phyloP scores from a whole-genome alignment of 129 eudicot genomes.

The Artemisia annua region DNA sequence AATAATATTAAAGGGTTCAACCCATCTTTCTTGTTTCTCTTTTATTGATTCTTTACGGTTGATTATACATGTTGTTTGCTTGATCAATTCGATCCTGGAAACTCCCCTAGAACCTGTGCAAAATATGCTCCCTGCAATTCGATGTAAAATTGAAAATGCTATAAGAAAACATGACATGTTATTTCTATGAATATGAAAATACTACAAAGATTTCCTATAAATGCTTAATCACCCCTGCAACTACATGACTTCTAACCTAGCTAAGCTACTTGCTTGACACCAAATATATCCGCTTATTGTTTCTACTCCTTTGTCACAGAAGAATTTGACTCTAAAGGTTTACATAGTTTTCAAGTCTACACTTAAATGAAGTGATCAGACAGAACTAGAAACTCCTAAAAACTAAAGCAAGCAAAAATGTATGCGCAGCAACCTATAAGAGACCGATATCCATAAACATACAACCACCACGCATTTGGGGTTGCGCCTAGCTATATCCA shows the following conservation, averaged over 20 bases:
- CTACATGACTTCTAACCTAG: neutral
- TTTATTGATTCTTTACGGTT: too few species aligned
- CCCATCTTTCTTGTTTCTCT: too few species aligned
- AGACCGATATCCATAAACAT: too few species aligned
- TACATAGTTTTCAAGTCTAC: neutral
- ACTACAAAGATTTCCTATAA: constrained; percentile 6
- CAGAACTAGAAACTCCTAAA: constrained; percentile 11
- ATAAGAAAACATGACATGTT: neutral
- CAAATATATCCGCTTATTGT: neutral
- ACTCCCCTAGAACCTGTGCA: too few species aligned
- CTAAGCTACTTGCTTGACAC: neutral
- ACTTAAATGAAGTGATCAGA: too few species aligned
- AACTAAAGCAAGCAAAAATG: neutral
- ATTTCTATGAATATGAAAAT: neutral
- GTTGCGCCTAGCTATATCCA: too few species aligned
- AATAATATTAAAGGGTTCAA: too few species aligned
- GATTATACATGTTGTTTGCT: too few species aligned
- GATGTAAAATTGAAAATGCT: neutral
- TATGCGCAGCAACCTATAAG: too few species aligned
- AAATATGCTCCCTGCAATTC: constrained; percentile 71
- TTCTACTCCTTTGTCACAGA: too few species aligned
- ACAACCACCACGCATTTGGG: too few species aligned
- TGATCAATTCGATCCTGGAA: too few species aligned
- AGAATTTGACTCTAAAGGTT: constrained; percentile 3
- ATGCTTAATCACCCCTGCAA: neutral